Conservation (phyloP, 768 basidiomycete genomes). For the Cystofilobasidium ferigula region DNA sequence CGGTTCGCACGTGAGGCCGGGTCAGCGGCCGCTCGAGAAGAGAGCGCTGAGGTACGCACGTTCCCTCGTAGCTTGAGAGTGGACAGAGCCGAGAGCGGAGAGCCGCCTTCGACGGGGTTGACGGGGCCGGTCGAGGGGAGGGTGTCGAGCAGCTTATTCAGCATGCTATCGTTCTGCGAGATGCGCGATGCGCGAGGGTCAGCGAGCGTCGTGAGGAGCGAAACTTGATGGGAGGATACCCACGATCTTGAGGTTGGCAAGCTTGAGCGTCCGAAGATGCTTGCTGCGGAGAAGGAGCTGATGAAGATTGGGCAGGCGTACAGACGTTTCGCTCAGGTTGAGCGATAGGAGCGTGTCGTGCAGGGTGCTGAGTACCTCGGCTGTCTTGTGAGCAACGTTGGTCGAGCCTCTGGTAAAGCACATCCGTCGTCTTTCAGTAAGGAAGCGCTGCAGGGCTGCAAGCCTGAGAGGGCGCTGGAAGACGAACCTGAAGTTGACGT, state of each 20-base stretch:
- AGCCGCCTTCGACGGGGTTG: background rate
- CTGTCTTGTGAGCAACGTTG: background rate
- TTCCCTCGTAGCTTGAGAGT: slow-evolving; percentile 9
- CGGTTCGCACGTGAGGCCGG: background rate
- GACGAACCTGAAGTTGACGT: slow-evolving; percentile 1
- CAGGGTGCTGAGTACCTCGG: background rate
- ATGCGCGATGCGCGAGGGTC: background rate
- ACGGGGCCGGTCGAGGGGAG: background rate
- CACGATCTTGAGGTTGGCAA: slow-evolving; percentile 1
- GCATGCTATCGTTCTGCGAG: background rate
- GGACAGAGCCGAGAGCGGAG: background rate
- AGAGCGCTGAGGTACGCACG: background rate
- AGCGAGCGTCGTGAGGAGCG: background rate
- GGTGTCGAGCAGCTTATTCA: background rate
- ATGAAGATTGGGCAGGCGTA: background rate
- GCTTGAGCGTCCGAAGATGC: background rate
- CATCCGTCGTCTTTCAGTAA: background rate
- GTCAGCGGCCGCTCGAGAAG: background rate
- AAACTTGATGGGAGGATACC: background rate
- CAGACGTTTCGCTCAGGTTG: background rate
- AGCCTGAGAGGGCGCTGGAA: background rate
- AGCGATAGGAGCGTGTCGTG: background rate
- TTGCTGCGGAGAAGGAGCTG: background rate
- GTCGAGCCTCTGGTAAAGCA: background rate
- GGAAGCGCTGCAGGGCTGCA: background rate